Evolutionary conservation across 139 green algal species (phyloP), one percentile per base, ranked within the genome.

Genomic region (Ettlia oleoabundans): DNA sequence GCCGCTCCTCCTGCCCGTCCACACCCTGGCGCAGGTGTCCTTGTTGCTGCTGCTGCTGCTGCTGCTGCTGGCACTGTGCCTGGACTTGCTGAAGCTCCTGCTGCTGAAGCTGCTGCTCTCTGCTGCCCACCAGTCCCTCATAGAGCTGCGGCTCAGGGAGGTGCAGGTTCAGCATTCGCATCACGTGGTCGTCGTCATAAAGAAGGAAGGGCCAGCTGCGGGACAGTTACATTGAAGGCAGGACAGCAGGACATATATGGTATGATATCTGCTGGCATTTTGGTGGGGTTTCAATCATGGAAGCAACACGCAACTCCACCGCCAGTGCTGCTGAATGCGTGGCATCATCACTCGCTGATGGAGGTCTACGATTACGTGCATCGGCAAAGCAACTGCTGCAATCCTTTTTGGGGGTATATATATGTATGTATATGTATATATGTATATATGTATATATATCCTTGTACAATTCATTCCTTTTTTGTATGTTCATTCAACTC

Each of bases 171-270:
- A 96, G 89, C 78, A 91, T 79, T 24, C 81, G 66, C 64, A 98
- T 83, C 55, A 98, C 89, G 52, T 92, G 88, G 37, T 90, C 91
- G 86, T 97, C 95, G 70, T 97, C 95, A 61, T 93, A 88, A 22
- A 98, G 90, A 47, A 93, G 84, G 87, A 98, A 98, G 1, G 91
- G 91, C 26, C 86, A 87, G 61, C 88, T 92, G 83, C 76, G 83
- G 43, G 71, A n/a, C n/a, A n/a, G n/a, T n/a, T n/a, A 41, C n/a
- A 78, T 53, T 8, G 74, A 4, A 15, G 52, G 35, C 33, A 47
- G 41, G 8, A 26, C 43, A 74, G 15, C 30, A 43, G 10, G 5
- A 28, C 4, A n/a, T n/a, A n/a, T n/a, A n/a, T n/a, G n/a, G n/a
- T n/a, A n/a, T n/a, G n/a, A n/a, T n/a, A n/a, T n/a, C n/a, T n/a